Conservation (phyloP, 2,329 filamentous ascomycete genomes). For the Aspergillus persii region DNA sequence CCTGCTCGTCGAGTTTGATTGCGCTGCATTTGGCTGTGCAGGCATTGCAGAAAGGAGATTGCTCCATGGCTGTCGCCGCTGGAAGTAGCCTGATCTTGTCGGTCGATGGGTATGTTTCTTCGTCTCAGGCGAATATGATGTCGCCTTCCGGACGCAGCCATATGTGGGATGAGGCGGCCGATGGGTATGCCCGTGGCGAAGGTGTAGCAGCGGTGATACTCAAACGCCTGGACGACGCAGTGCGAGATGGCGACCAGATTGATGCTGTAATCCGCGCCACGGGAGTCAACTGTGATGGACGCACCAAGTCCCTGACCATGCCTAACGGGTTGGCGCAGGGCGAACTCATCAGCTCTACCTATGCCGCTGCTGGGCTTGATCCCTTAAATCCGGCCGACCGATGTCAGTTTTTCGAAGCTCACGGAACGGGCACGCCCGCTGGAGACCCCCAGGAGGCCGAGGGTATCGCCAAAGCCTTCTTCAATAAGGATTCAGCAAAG, state of each 20-base stretch:
- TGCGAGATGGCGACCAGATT: constrained; percentile 3
- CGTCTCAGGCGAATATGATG: neutral
- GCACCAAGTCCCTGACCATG: constrained; percentile 29
- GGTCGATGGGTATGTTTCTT: neutral
- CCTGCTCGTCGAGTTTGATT: neutral
- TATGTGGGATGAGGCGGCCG: constrained; percentile 1
- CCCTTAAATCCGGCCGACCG: constrained; percentile 17
- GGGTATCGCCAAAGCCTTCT: constrained; percentile 3
- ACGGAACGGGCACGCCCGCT: constrained; percentile 33
- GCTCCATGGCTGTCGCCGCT: neutral
- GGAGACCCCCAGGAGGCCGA: constrained; percentile 9
- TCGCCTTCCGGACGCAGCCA: neutral
- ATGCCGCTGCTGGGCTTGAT: constrained; percentile 36
- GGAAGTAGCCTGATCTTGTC: neutral
- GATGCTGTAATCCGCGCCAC: constrained; percentile 11
- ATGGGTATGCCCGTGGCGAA: constrained; percentile 8
- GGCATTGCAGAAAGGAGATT: neutral
- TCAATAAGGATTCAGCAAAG: neutral
- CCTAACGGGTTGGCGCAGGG: constrained; percentile 35
- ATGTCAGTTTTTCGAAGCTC: constrained; percentile 41
- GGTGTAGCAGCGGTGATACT: constrained; percentile 2
- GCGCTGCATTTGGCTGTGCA: neutral
- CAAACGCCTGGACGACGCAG: constrained; percentile 1
- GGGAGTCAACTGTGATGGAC: constrained; percentile 32
- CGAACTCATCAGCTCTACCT: constrained; percentile 35